Evolutionary conservation across 257 asterid species (phyloP), one percentile per base, ranked within the genome.

Genomic region (Ocimum tenuiflorum): DNA sequence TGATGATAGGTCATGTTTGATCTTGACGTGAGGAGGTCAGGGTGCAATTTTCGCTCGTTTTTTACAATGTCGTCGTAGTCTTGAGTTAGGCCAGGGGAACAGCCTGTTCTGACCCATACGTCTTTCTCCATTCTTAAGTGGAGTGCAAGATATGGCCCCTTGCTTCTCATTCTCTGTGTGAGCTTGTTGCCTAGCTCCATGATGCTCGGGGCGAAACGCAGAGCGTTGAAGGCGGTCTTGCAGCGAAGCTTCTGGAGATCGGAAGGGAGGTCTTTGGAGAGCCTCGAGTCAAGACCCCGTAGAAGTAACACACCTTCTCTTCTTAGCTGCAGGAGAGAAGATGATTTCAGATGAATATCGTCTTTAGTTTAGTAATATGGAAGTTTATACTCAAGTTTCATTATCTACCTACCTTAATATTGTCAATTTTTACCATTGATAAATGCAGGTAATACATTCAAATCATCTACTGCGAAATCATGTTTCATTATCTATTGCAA

Each of bases 121-220:
- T 92, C 99, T 77, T 92, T 89, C 46, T 92, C 99, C 99, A 92
- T 87, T 70, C 97, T 86, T 64, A 89, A 81, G 80, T 92, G 99
- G 68, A 92, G 97, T 12, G 97, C 97, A 41, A 92, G 81, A 74
- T 84, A 92, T 9, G 85, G 96, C 51, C 99, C 99, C 66, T 87
- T 89, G 78, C 87, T 89, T 67, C 94, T 83, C 95, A 92, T 87
- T 49, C 99, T 80, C 80, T 89, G 84, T 0, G 94, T 86, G 29
- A 92, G 83, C 65, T 85, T 87, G 79, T 87, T 86, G 9, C 99
- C 99, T 18, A 92, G 82, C 57, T 80, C 88, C 19, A 75, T 48
- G 71, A 92, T 83, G 56, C 77, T 80, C 4, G 99, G 94, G 50
- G 94, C 82, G 36, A 89, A 92, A 42, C 89, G 73, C 66, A 92